Percentiles rank a stretch among this genome's conserved stretches.
Conservation (phyloP, 306 rosid genomes). For the Begonia fuchsioides region DNA sequence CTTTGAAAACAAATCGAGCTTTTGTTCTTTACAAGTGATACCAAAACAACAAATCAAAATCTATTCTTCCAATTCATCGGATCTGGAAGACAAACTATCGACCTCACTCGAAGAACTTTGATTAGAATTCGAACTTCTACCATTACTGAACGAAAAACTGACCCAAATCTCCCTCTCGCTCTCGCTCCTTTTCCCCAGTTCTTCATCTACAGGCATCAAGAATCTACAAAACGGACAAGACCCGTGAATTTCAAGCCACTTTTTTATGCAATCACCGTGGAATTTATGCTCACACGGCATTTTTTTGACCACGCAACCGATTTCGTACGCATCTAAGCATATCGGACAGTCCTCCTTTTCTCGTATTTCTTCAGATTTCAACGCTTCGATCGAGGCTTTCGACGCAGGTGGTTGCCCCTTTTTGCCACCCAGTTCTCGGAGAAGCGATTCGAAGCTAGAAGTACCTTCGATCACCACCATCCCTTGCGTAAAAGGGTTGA, state of each 20-base stretch:
- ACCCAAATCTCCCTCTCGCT: slow-evolving; percentile 56
- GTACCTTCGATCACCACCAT: too few relatives aligned
- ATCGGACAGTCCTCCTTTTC: slow-evolving; percentile 45
- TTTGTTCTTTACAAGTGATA: too few relatives aligned
- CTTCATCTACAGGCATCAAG: slow-evolving; percentile 53
- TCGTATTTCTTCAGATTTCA: slow-evolving; percentile 25
- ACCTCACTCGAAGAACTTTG: background rate
- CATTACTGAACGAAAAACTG: slow-evolving; percentile 33
- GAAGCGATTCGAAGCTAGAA: slow-evolving; percentile 31
- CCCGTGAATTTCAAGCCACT: slow-evolving; percentile 74
- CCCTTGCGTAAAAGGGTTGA: too few relatives aligned
- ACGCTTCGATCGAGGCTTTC: slow-evolving; percentile 46
- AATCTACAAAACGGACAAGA: slow-evolving; percentile 75
- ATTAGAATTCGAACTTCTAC: background rate
- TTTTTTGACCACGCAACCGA: slow-evolving; percentile 32
- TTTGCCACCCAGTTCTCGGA: slow-evolving; percentile 26
- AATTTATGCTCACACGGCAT: slow-evolving; percentile 73
- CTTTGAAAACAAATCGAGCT: too few relatives aligned
- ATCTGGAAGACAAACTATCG: background rate
- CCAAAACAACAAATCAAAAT: background rate
- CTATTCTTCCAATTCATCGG: background rate
- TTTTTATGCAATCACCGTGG: slow-evolving; percentile 47
- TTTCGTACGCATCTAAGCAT: slow-evolving; percentile 53
- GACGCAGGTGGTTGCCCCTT: slow-evolving; percentile 66
- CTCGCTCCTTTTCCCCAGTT: slow-evolving; percentile 24